These are phyloP conservation scores for Cystoderma amianthinum DNA, from an alignment of 768 basidiomycete species.

Conservation along the genomic window DNA sequence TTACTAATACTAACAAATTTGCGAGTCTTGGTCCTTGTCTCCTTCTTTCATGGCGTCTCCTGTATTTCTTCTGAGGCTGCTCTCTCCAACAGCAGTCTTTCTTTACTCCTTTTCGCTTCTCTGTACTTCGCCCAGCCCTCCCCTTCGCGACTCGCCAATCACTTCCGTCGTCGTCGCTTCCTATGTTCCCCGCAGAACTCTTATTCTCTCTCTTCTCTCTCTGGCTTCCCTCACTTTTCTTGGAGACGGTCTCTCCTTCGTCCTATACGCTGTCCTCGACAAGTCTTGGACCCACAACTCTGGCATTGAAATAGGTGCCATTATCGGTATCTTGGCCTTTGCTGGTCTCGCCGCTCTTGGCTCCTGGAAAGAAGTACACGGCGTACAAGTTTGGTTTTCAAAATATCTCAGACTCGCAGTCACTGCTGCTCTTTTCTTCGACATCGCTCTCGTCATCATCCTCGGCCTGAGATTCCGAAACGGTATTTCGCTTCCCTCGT, in stretches of 20 bases:
- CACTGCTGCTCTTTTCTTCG: conserved; percentile 46
- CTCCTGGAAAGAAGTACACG: conserved; percentile 72
- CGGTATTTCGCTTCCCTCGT: conserved; percentile 13
- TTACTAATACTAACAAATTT: too few species aligned
- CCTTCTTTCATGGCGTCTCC: too few species aligned
- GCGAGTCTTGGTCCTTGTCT: too few species aligned
- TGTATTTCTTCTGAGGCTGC: conserved; percentile 51
- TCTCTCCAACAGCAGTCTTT: conserved; percentile 63
- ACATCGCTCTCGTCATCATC: conserved; percentile 53
- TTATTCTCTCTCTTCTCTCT: conserved; percentile 69
- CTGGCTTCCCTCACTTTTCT: conserved; percentile 69
- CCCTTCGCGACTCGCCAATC: conserved; percentile 55
- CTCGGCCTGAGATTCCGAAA: conserved; percentile 34
- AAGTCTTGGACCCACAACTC: conserved; percentile 58
- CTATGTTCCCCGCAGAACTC: conserved; percentile 64
- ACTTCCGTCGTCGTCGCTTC: conserved; percentile 72
- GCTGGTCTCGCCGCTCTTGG: conserved; percentile 69
- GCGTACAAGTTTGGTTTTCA: conserved; percentile 61
- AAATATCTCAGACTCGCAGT: conserved; percentile 51
- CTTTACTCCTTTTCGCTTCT: conserved; percentile 57
- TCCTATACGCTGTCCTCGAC: conserved; percentile 55
- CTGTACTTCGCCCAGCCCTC: conserved; percentile 36
- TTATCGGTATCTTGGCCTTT: conserved; percentile 66
- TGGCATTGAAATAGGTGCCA: conserved; percentile 60
- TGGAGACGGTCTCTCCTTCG: conserved; percentile 69